Evolutionary conservation across 1,139 yeast genomes (phyloP).

Genomic region (Saccharomycopsis crataegensis): DNA sequence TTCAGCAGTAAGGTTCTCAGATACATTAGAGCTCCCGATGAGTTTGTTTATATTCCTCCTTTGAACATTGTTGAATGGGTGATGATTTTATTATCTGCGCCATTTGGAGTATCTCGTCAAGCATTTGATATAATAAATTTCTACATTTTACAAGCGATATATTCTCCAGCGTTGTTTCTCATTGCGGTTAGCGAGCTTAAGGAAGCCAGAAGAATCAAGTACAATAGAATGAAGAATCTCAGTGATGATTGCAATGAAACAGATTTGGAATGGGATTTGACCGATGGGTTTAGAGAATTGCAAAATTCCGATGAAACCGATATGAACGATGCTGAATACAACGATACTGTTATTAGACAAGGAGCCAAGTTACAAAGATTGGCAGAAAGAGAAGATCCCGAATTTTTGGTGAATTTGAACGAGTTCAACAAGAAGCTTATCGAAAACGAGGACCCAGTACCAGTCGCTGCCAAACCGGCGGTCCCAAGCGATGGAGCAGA

Average conservation of each 20-base stretch:
- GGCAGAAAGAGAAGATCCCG: constrained; percentile 67
- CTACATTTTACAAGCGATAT: constrained; percentile 53
- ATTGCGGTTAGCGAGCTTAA: constrained; percentile 59
- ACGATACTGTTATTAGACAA: constrained; percentile 35
- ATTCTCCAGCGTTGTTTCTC: constrained; percentile 57
- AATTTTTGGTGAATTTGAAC: constrained; percentile 44
- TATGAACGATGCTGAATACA: constrained; percentile 29
- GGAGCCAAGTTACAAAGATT: constrained; percentile 44
- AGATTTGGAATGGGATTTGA: constrained; percentile 76
- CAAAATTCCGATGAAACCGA: constrained; percentile 24
- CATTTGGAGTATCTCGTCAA: constrained; percentile 26
- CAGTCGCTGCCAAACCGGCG: not conserved
- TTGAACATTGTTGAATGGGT: constrained; percentile 61
- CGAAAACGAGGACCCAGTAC: not conserved
- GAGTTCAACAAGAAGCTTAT: constrained; percentile 45
- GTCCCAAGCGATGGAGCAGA: not conserved
- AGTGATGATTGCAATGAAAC: constrained; percentile 77
- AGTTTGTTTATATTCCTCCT: constrained; percentile 80
- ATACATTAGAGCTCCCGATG: constrained; percentile 84
- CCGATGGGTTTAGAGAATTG: constrained; percentile 61
- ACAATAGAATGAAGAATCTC: constrained; percentile 57
- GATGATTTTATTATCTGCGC: constrained; percentile 35
- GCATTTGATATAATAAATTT: constrained; percentile 34
- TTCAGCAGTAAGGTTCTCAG: constrained; percentile 78
- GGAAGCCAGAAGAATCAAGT: constrained; percentile 60